Base-by-base conservation (phyloP, 1,139 yeast genomes). In the Geotrichum cucujoidarum region DNA sequence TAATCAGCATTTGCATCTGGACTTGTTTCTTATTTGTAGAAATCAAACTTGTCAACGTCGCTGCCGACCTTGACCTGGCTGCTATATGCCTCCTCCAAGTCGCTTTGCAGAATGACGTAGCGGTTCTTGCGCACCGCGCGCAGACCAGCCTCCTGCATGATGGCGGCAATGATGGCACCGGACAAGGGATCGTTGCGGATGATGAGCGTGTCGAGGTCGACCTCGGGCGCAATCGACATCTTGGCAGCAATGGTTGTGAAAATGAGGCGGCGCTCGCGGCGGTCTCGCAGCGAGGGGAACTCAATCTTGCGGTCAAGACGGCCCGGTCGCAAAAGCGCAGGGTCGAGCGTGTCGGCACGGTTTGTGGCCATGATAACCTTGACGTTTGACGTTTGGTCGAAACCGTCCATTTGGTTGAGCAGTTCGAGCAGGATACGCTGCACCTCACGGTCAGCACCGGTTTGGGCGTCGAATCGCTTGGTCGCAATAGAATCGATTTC, bases 401-500 rank as follows among this genome's bases (percentile, higher is more conserved):
- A 94, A 47, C 99, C 99, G 70, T 94, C 99, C 97, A 94, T 92
- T 72, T 94, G 99, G 62, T 95, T 94, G 64, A 94, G 78, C 64
- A 94, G 76, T 70, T 94, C 99, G 64, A 94, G 82, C 68, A 94
- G 75, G 59, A 92, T 94, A 75, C 99, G 88, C 72, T 94, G 99
- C 48, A 94, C 98, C 73, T 94, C 99, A 69, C 98, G 81, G 71
- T 94, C 99, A 35, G 98, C 97, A 65, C 98, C 98, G 4, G 98
- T 92, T 72, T 90, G 97, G 25, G 98, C 98, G 70, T 94, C 99
- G 62, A 92, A 94, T 73, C 99, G 88, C 70, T 92, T 94, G 33
- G 98, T 92, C 45, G 98, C 99, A 68, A 94, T 94, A 35, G 99
- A 97, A 71, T 94, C 99, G 60, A 94, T 87, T 72, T 94, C 99